Evolutionary conservation across 2,329 filamentous ascomycete genomes (phyloP).

Genomic region (Colletotrichum abscissum): DNA sequence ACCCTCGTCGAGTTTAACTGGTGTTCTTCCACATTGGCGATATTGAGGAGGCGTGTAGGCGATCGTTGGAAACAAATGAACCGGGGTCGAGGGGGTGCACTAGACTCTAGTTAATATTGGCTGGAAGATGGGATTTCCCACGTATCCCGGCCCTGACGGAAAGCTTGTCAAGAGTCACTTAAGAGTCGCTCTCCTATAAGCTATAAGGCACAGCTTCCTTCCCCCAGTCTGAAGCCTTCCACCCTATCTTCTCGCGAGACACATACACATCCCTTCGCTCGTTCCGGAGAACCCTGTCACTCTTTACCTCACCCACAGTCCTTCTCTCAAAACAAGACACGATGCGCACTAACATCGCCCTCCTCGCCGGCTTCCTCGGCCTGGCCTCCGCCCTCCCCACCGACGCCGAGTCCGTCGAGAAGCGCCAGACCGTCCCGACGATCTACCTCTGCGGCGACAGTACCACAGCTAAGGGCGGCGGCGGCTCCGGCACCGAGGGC

Average conservation of each 20-base stretch:
- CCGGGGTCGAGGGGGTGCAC: not conserved
- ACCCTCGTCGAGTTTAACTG: not conserved
- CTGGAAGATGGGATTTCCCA: constrained; percentile 11
- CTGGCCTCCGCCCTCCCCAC: constrained; percentile 36
- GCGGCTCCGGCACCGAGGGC: constrained; percentile 60
- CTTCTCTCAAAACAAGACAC: not conserved
- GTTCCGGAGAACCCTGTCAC: not conserved
- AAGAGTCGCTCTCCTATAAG: not conserved
- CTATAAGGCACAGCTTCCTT: no score
- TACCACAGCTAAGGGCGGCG: constrained; percentile 66
- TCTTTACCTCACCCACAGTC: not conserved
- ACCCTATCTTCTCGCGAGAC: not conserved
- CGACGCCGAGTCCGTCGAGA: constrained; percentile 34
- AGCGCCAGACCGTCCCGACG: constrained; percentile 43
- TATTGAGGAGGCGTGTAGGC: constrained; percentile 14
- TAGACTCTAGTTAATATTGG: not conserved
- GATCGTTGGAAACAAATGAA: not conserved
- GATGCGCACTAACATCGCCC: constrained; percentile 26
- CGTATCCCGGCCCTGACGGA: not conserved
- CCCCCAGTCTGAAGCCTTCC: not conserved
- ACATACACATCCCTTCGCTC: not conserved
- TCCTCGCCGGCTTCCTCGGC: constrained; percentile 22
- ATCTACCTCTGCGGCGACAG: constrained; percentile 71
- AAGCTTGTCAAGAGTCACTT: constrained; percentile 1
- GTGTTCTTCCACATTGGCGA: not conserved